Percentiles rank a stretch among this genome's conserved stretches.
phyloP scores from a whole-genome alignment of 2,329 filamentous ascomycete species.

The Sphaerulina vaccinii region DNA sequence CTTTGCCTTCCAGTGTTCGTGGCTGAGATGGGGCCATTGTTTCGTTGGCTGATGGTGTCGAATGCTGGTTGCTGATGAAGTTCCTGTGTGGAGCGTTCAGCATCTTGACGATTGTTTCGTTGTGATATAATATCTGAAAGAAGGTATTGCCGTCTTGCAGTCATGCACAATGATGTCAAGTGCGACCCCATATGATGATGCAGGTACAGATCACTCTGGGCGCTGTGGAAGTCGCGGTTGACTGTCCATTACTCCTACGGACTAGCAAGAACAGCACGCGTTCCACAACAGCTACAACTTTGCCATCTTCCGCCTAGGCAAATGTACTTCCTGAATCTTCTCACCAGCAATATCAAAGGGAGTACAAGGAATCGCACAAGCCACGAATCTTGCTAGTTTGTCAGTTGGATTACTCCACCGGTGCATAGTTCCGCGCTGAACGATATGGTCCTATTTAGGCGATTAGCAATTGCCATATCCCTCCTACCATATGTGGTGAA shows the following conservation, averaged over 20 bases:
- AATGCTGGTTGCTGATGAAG: background rate
- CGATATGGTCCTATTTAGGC: slow-evolving; percentile 25
- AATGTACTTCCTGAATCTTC: slow-evolving; percentile 18
- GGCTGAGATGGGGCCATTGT: slow-evolving; percentile 19
- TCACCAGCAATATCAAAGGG: slow-evolving; percentile 25
- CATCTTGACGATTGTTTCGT: background rate
- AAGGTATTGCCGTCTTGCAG: background rate
- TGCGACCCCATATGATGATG: background rate
- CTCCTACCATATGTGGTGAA: background rate
- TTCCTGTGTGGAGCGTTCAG: background rate
- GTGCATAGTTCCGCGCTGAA: slow-evolving; percentile 27
- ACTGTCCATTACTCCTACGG: too few relatives aligned
- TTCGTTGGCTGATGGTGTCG: background rate
- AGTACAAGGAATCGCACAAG: slow-evolving; percentile 22
- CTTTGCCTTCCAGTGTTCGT: slow-evolving; percentile 28
- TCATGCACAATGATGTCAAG: slow-evolving; percentile 6
- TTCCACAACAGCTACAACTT: too few relatives aligned
- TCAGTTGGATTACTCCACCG: slow-evolving; percentile 26
- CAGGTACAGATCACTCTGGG: background rate
- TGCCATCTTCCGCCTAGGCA: background rate
- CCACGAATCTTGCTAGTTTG: slow-evolving; percentile 25
- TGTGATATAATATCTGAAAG: background rate
- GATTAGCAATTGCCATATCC: slow-evolving; percentile 5
- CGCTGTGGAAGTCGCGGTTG: too few relatives aligned
- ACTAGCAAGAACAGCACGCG: too few relatives aligned